phyloP scores from a whole-genome alignment of 2,329 filamentous ascomycete species.

The Lasiodiplodia sp. region DNA sequence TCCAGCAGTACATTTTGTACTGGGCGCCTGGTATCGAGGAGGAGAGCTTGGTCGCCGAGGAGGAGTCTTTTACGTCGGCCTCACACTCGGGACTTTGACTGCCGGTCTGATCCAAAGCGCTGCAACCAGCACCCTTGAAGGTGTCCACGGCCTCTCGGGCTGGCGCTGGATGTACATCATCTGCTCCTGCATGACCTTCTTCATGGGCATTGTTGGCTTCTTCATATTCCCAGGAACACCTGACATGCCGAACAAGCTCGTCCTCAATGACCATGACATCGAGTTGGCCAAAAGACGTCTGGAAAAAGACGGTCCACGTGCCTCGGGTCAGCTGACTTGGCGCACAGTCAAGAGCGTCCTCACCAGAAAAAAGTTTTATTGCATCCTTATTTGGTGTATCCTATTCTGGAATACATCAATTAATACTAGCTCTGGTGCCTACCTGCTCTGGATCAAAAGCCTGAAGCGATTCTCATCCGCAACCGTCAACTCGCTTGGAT shows the following conservation, averaged over 20 bases:
- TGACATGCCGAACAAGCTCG: constrained; percentile 57
- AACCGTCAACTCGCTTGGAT: constrained; percentile 60
- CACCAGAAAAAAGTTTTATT: constrained; percentile 58
- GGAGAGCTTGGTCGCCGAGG: constrained; percentile 54
- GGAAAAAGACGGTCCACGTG: constrained; percentile 51
- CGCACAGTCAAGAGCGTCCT: constrained; percentile 44
- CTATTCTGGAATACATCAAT: constrained; percentile 65
- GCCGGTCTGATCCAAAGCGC: constrained; percentile 56
- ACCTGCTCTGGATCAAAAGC: constrained; percentile 66
- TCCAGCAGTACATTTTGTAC: constrained; percentile 41
- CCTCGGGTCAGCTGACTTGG: constrained; percentile 41
- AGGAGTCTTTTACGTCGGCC: constrained; percentile 61
- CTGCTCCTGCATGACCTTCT: constrained; percentile 57
- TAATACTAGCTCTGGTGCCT: constrained; percentile 61
- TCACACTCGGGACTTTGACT: constrained; percentile 61
- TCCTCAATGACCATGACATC: constrained; percentile 58
- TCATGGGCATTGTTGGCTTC: constrained; percentile 59
- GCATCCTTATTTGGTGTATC: constrained; percentile 58
- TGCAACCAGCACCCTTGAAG: constrained; percentile 62
- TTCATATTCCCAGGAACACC: constrained; percentile 61
- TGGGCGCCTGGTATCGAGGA: constrained; percentile 55
- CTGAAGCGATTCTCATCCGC: constrained; percentile 56
- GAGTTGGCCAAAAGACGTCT: constrained; percentile 56
- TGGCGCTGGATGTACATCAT: constrained; percentile 49
- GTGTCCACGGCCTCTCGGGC: constrained; percentile 51